Evolutionary conservation across 352 stramenopile genomes (phyloP).

Genomic region (Globisporangium barbulae): DNA sequence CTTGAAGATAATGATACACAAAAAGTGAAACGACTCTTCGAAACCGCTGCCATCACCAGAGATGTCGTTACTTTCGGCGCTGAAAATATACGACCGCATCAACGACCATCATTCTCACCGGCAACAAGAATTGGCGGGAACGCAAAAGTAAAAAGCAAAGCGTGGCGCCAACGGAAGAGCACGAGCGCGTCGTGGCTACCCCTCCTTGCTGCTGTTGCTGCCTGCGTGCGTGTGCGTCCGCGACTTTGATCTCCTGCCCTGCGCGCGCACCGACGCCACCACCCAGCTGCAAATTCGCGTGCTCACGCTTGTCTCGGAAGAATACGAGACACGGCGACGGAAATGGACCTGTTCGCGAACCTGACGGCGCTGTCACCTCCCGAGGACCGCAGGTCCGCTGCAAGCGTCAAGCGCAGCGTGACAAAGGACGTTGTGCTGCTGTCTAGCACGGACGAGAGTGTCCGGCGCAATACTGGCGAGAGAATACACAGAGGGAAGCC

Average conservation of each 20-base stretch:
- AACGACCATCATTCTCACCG: constrained; percentile 4
- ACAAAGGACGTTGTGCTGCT: background rate
- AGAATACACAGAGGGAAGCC: background rate
- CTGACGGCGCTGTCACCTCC: constrained; percentile 14
- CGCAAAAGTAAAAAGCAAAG: background rate
- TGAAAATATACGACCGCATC: constrained; percentile 3
- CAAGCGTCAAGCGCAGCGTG: background rate
- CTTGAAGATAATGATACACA: background rate
- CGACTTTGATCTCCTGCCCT: background rate
- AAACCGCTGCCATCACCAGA: background rate
- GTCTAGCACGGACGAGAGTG: background rate
- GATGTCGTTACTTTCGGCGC: background rate
- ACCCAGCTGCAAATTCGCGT: background rate
- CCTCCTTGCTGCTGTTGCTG: background rate
- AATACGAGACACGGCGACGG: background rate
- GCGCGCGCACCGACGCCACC: background rate
- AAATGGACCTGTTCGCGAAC: constrained; percentile 15
- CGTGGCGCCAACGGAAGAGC: background rate
- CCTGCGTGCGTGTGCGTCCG: background rate
- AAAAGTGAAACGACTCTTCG: background rate
- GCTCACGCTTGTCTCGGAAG: background rate
- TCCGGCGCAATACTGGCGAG: background rate
- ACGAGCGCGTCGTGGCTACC: background rate
- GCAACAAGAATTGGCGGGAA: constrained; percentile 1
- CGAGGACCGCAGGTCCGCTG: background rate